Base-by-base conservation (phyloP, 2,329 filamentous ascomycete species). In the Teratosphaeria zuluensis region DNA sequence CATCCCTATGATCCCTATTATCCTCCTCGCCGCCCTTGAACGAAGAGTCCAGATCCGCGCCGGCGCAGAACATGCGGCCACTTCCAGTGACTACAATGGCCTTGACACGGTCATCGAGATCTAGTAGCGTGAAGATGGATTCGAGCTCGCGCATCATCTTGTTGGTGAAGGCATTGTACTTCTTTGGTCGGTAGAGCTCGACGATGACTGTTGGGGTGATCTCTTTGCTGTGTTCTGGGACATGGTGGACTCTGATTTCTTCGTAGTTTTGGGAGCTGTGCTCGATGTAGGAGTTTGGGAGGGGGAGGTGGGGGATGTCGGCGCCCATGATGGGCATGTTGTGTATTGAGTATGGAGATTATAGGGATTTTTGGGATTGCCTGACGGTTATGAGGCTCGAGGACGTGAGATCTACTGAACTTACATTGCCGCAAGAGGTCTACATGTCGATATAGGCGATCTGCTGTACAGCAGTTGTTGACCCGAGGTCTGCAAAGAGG, bases 101-200 rank as follows among this genome's bases (percentile, higher is more conserved):
- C 62, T 79, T 80, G 30, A 83, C 80, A 5, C 80, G 75, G 56
- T 81, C 76, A 60, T 84, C 81, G 28, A 77, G 70, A 61, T 82
- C 78, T 66, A 83, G 78, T 65, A 78, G 75, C 56, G 66, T 69
- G 63, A 79, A 81, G 12, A 81, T 82, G 2, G 72, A 63, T 59
- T 83, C 79, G 32, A 90, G 76, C 65, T 86, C 85, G 16, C 73
- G 67, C 65, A 81, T 80, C 84, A 89, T 89, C 14, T 73, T 76
- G 21, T 78, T 75, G 2, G 84, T 89, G 72, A 89, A 89, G 61
- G 84, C 86, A 79, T 90, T 89, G 73, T 85, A 78, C 60, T 83
- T 83, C 11, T 75, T 71, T 0, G 86, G 87, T 19, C 87, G 82
- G 73, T 87, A 78, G 48, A 89, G 79, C 1, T 81, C 81, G 35